Evolutionary conservation across 306 rosid species (phyloP).

Genomic region (Carpinus fangiana): DNA sequence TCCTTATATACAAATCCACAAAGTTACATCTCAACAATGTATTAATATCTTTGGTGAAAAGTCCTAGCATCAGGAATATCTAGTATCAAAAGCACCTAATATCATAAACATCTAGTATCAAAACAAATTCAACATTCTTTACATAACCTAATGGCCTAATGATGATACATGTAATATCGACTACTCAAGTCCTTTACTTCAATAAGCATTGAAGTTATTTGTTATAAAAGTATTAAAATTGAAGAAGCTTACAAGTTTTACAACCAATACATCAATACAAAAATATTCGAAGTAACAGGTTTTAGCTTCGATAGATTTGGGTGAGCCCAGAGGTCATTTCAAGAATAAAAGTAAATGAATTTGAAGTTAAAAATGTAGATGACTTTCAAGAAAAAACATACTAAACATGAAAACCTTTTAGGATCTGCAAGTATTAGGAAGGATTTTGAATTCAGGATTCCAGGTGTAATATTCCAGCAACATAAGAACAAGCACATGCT

Average conservation of each 20-base stretch:
- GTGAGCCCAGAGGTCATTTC: neutral
- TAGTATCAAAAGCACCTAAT: neutral
- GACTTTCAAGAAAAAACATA: neutral
- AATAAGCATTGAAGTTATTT: neutral
- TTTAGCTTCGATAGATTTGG: neutral
- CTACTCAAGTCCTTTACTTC: neutral
- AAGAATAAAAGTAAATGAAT: neutral
- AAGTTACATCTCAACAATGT: neutral
- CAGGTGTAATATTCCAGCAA: neutral
- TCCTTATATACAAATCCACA: neutral
- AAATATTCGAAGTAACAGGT: neutral
- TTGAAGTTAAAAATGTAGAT: neutral
- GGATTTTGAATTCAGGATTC: neutral
- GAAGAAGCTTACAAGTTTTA: conserved; percentile 1
- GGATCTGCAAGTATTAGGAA: neutral
- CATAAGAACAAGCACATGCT: neutral
- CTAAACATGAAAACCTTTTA: neutral
- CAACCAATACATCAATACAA: neutral
- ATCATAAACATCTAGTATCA: neutral
- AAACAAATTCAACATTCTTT: neutral
- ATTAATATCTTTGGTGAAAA: neutral
- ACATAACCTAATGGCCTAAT: neutral
- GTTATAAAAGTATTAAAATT: neutral
- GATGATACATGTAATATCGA: too few species aligned
- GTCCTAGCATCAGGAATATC: neutral